These are phyloP conservation scores for Ogataea philodendri DNA, from an alignment of 805 yeast species.

Conservation along the genomic window DNA sequence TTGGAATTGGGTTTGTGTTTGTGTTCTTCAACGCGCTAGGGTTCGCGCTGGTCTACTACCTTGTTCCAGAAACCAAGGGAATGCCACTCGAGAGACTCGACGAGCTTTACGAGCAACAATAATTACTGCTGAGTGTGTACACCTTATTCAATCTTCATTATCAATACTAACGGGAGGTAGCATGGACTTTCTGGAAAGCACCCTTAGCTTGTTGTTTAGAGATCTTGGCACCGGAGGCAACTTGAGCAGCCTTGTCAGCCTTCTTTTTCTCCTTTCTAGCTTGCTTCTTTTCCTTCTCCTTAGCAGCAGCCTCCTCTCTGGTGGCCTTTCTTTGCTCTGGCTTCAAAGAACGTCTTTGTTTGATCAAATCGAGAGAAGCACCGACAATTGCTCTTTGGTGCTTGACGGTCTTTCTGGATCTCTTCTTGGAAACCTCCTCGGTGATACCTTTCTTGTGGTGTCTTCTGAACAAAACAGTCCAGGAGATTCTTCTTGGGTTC, in stretches of 20 bases:
- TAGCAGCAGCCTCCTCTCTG: slow-evolving; percentile 84
- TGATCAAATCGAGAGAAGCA: slow-evolving; percentile 97
- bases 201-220: slow-evolving; percentile 98
- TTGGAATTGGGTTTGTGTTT: slow-evolving; percentile 64
- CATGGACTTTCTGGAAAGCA: slow-evolving; percentile 95
- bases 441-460: slow-evolving; percentile 99
- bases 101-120: slow-evolving; percentile 17
- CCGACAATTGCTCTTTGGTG: slow-evolving; percentile 99
- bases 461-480: slow-evolving; percentile 99
- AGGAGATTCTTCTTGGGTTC: slow-evolving; percentile 99
- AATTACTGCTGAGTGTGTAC: slow-evolving; percentile 9
- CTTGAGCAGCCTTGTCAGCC: slow-evolving; percentile 84
- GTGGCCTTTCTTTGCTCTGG: slow-evolving; percentile 98
- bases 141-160: slow-evolving; percentile 11
- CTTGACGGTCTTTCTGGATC: slow-evolving; percentile 96
- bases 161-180: slow-evolving; percentile 84
- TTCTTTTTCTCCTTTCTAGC: slow-evolving; percentile 91
- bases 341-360: slow-evolving; percentile 93
- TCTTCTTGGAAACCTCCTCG: slow-evolving; percentile 97
- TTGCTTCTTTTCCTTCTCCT: slow-evolving; percentile 87
- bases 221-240: slow-evolving; percentile 73
- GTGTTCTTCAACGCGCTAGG: slow-evolving; percentile 22
- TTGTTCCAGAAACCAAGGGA: slow-evolving; percentile 36
- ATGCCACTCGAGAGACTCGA: slow-evolving; percentile 25
- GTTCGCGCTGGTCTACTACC: slow-evolving; percentile 24